phyloP scores from a whole-genome alignment of 176 grass and related monocot genomes.

The Eleusine indica region DNA sequence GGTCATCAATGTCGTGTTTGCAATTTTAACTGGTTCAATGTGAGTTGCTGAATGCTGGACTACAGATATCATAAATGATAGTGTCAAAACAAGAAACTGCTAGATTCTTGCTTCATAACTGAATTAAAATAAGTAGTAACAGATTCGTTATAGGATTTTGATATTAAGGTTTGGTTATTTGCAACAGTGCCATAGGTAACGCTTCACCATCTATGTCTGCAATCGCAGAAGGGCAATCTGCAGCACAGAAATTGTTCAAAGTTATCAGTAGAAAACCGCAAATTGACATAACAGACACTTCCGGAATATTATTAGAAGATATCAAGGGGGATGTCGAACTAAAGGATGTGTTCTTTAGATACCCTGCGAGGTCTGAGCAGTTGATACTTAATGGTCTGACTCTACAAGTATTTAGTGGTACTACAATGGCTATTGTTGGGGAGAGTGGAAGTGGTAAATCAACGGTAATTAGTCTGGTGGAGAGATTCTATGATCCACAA shows the following conservation, averaged over 20 bases:
- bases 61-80: slow-evolving; percentile 20
- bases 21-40: slow-evolving; percentile 61
- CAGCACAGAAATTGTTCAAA: slow-evolving; percentile 73
- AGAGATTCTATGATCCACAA: slow-evolving; percentile 87
- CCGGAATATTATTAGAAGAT: slow-evolving; percentile 61
- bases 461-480: slow-evolving; percentile 65
- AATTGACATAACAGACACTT: slow-evolving; percentile 64
- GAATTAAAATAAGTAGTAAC: slow-evolving; percentile 8
- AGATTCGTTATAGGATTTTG: neutral
- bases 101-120: slow-evolving; percentile 14
- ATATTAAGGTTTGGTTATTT: slow-evolving; percentile 13
- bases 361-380: slow-evolving; percentile 76
- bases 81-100: neutral
- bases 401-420: slow-evolving; percentile 55
- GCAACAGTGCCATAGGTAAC: slow-evolving; percentile 72
- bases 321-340: slow-evolving; percentile 65
- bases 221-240: slow-evolving; percentile 78
- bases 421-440: slow-evolving; percentile 82
- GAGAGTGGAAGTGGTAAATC: slow-evolving; percentile 90
- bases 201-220: slow-evolving; percentile 76
- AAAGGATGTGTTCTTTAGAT: slow-evolving; percentile 69
- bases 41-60: slow-evolving; percentile 38
- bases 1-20: slow-evolving; percentile 61
- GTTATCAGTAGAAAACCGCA: slow-evolving; percentile 70
- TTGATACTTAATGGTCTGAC: slow-evolving; percentile 57